Evolutionary conservation across 352 stramenopile species (phyloP), one percentile per base, ranked within the genome.

Genomic region (Elongisporangium prolatum): DNA sequence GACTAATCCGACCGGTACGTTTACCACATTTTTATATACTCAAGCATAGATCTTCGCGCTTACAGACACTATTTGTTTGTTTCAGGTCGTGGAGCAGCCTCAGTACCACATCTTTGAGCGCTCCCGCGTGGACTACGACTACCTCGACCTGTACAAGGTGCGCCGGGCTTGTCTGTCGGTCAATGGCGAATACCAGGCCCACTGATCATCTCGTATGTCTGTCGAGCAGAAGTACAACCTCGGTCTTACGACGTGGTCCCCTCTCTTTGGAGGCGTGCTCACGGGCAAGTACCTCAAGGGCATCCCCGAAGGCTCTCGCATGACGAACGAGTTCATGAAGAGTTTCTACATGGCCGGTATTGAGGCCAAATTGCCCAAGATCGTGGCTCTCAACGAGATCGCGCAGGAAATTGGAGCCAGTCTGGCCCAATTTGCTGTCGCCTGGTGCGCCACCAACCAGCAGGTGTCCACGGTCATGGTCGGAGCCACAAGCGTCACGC

Each of bases 81-180:
- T 1, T 40, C 9, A 40, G 11, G 40, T 65, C 13, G 60, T 52
- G 2, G 71, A 85, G 48, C 74, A 85, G 58, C 57, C 68, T 9
- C 50, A 84, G 64, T 85, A 84, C 67, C 76, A 82, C 54, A 73
- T 83, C 38, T 79, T 83, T 44, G 53, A 74, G 25, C 68, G 72
- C 20, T 65, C 72, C 44, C 59, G 61, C 10, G 64, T 83, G 14
- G 75, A 86, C 55, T 68, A 63, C 28, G 69, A 79, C 59, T 67
- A 69, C 61, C 44, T 64, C 57, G 54, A 60, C 20, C 40, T 82
- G 48, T 82, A 72, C 57, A 24, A 52, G 54, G 37, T 38, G 8
- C 40, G 21, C 18, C 40, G 24, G 14, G 9, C 4, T 13, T 40
- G 28, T 9, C 7, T 3, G 24, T 34, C 24, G 24, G 24, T 34